These are phyloP conservation scores for Debaryomyces castellii DNA, from an alignment of 805 yeast genomes.

Conservation along the genomic window DNA sequence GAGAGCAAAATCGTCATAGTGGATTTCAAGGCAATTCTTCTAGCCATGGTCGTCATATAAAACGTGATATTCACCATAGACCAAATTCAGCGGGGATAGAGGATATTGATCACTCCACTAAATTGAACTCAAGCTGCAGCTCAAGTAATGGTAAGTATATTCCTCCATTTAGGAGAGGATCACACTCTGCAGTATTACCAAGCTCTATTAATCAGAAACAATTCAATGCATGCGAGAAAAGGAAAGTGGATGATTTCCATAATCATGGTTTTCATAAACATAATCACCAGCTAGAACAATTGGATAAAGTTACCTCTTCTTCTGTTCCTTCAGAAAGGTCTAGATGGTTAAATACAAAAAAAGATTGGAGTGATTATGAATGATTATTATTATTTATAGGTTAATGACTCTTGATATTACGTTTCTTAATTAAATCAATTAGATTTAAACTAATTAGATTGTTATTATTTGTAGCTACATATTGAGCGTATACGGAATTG, in stretches of 20 bases:
- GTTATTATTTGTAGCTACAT: not conserved
- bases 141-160: conserved; percentile 55
- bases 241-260: not conserved
- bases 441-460: not conserved
- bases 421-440: not conserved
- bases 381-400: not conserved
- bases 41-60: not conserved
- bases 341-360: conserved; percentile 27
- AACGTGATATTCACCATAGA: conserved; percentile 1
- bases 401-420: not conserved
- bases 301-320: conserved; percentile 13
- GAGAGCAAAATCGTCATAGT: not conserved
- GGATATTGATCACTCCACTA: conserved; percentile 6
- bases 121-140: conserved; percentile 10
- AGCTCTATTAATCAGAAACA: not conserved
- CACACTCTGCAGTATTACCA: conserved; percentile 20
- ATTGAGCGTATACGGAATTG: conserved; percentile 5
- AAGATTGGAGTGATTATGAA: conserved; percentile 29
- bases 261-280: not conserved
- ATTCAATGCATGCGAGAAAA: conserved; percentile 5
- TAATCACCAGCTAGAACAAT: not conserved
- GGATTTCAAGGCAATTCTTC: not conserved
- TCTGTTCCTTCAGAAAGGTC: conserved; percentile 22
- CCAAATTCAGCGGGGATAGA: conserved; percentile 4
- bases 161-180: conserved; percentile 70